Conservation (phyloP, 2,329 filamentous ascomycete species). For the Trichoderma sp. region DNA sequence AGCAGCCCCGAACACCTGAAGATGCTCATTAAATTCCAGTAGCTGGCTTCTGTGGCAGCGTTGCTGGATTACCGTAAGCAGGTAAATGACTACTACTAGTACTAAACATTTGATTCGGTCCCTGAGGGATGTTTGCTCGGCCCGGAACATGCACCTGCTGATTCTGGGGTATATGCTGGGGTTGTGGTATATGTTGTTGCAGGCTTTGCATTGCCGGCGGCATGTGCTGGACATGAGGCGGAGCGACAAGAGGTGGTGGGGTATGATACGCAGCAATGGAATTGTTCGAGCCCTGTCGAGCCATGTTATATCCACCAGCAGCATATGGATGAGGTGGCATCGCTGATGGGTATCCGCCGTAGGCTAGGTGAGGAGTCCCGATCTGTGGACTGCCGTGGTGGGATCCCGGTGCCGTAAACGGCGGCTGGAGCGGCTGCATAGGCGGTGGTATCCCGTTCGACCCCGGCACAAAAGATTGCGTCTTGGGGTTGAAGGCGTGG, state of each 20-base stretch:
- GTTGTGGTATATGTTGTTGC: conserved; percentile 41
- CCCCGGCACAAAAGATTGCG: conserved; percentile 81
- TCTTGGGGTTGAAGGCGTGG: conserved; percentile 91
- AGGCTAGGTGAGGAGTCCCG: conserved; percentile 53
- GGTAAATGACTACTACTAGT: conserved; percentile 52
- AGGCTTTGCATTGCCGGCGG: conserved; percentile 45
- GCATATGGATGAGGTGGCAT: conserved; percentile 46
- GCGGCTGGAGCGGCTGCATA: conserved; percentile 50
- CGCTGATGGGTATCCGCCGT: conserved; percentile 50
- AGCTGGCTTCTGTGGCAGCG: conserved; percentile 60
- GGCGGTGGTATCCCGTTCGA: conserved; percentile 52
- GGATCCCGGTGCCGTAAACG: conserved; percentile 51
- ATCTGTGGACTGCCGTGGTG: conserved; percentile 58
- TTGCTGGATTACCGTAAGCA: conserved; percentile 61
- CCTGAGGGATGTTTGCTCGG: conserved; percentile 49
- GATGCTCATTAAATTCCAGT: conserved; percentile 48
- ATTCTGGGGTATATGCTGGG: conserved; percentile 48
- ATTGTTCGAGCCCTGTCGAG: conserved; percentile 57
- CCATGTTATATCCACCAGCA: conserved; percentile 55
- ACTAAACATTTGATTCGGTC: conserved; percentile 50
- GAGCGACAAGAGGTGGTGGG: conserved; percentile 33
- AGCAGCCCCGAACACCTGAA: conserved; percentile 32
- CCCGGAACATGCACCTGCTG: conserved; percentile 46
- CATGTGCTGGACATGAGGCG: conserved; percentile 43
- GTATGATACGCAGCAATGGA: conserved; percentile 55